Evolutionary conservation across 139 green algal genomes (phyloP).

Genomic region (Chlamydomonas sphaeroides): DNA sequence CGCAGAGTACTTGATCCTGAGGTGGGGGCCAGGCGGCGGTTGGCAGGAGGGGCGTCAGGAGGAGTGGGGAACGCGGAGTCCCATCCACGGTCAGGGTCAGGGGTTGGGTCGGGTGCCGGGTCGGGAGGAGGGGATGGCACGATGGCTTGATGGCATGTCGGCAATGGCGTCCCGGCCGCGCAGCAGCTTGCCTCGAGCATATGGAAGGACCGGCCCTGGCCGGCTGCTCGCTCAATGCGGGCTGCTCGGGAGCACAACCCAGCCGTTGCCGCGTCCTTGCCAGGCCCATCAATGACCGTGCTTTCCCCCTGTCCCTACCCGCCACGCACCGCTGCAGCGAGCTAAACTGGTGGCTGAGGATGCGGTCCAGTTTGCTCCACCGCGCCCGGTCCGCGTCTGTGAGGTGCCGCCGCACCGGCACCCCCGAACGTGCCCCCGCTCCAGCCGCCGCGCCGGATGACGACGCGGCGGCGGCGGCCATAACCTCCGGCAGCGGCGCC

Average conservation of each 20-base stretch:
- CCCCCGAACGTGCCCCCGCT: not conserved
- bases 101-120: no score
- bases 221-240: no score
- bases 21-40: not conserved
- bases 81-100: no score
- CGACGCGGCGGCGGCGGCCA: constrained; percentile 10
- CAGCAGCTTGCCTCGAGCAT: no score
- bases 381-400: constrained; percentile 31
- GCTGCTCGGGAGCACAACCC: no score
- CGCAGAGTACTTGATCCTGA: constrained; percentile 34
- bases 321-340: constrained; percentile 21
- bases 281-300: not conserved
- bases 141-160: no score
- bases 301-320: not conserved
- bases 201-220: no score
- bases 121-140: no score
- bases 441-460: not conserved
- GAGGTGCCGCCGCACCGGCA: constrained; percentile 26
- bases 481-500: constrained; percentile 37
- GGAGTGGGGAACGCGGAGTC: no score
- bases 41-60: no score
- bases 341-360: constrained; percentile 33
- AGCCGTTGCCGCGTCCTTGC: not conserved
- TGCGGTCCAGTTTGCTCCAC: constrained; percentile 41
- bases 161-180: no score